phyloP scores from a whole-genome alignment of 768 basidiomycete species.

The Clathrus columnatus region DNA sequence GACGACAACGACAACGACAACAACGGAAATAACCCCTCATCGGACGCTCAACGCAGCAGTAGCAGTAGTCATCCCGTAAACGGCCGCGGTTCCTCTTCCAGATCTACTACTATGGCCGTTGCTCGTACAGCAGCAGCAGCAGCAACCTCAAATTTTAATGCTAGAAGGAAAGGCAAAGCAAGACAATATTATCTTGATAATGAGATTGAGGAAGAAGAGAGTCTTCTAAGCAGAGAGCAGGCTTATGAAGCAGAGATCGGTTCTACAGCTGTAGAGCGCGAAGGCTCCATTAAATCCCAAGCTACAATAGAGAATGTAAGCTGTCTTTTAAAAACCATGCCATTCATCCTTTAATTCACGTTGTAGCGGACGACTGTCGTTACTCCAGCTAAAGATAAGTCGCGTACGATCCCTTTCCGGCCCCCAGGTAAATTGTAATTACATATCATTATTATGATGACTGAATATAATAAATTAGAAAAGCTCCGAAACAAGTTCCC shows the following conservation, averaged over 20 bases:
- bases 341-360: constrained; percentile 15
- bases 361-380: constrained; percentile 20
- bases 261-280: constrained; percentile 11
- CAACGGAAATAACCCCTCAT: constrained; percentile 20
- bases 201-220: constrained; percentile 55
- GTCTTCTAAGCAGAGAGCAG: constrained; percentile 21
- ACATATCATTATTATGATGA: constrained; percentile 5
- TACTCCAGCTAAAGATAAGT: constrained; percentile 49
- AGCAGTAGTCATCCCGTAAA: constrained; percentile 15
- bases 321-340: neutral
- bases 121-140: constrained; percentile 28
- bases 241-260: neutral
- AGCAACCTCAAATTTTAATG: constrained; percentile 17
- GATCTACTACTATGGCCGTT: constrained; percentile 21
- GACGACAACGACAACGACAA: constrained; percentile 14
- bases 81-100: constrained; percentile 16
- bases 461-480: constrained; percentile 31
- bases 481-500: constrained; percentile 67
- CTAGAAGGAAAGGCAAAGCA: constrained; percentile 28
- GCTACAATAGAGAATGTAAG: constrained; percentile 17
- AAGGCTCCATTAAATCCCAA: constrained; percentile 21
- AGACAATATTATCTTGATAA: constrained; percentile 44
- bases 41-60: constrained; percentile 19
- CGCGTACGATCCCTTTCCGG: constrained; percentile 69
- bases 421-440: constrained; percentile 45